phyloP scores from a whole-genome alignment of 139 green algal species.

The Micractinium conductrix region DNA sequence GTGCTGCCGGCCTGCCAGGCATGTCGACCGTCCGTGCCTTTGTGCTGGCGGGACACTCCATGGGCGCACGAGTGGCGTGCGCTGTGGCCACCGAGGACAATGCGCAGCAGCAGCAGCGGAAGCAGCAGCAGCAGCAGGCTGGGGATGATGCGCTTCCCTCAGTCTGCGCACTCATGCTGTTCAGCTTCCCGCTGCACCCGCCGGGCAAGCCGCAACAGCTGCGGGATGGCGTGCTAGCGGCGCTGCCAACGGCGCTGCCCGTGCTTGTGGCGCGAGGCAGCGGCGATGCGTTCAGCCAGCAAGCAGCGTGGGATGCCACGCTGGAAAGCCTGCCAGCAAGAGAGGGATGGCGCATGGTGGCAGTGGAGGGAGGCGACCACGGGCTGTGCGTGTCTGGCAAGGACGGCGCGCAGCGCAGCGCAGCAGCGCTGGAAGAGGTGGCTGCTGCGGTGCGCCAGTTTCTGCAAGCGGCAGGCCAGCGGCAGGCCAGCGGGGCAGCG shows the following conservation, averaged over 20 bases:
- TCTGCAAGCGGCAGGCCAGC: neutral
- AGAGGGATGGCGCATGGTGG: neutral
- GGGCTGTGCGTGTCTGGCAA: conserved; percentile 6
- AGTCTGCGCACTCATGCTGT: conserved; percentile 31
- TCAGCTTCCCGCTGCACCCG: conserved; percentile 67
- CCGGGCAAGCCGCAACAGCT: conserved; percentile 49
- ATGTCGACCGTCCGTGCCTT: neutral
- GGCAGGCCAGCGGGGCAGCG: neutral
- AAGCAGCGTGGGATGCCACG: conserved; percentile 33
- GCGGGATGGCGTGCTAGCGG: conserved; percentile 46
- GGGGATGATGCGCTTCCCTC: neutral
- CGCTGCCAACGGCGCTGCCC: conserved; percentile 44
- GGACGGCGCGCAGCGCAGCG: neutral
- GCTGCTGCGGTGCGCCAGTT: neutral
- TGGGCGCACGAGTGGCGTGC: conserved; percentile 33
- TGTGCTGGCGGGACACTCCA: conserved; percentile 30
- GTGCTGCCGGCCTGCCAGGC: neutral
- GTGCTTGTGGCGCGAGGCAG: conserved; percentile 61
- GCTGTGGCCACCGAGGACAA: neutral
- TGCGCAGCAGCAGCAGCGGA: neutral
- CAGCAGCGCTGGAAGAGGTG: neutral
- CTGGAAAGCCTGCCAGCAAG: conserved; percentile 23
- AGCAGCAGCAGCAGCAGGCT: neutral
- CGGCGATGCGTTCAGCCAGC: conserved; percentile 50
- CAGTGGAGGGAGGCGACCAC: conserved; percentile 55